Percentiles rank a stretch among this genome's conserved stretches.
phyloP scores from a whole-genome alignment of 1,139 yeast species.

The Suhomyces ambrosiae region DNA sequence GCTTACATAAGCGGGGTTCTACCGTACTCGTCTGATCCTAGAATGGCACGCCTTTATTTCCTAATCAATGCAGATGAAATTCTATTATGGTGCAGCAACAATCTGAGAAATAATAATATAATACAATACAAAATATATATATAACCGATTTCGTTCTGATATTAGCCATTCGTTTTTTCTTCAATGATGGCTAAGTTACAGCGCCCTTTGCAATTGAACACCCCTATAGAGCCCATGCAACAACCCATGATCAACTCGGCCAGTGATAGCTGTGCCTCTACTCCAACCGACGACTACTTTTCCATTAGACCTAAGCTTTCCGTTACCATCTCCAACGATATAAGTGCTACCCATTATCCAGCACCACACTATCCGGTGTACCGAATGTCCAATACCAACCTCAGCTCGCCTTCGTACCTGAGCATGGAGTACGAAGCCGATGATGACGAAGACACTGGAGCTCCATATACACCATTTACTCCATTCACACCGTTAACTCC shows the following conservation, averaged over 20 bases:
- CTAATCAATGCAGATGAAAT: slow-evolving; percentile 11
- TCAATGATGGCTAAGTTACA: slow-evolving; percentile 9
- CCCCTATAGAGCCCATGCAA: slow-evolving; percentile 7
- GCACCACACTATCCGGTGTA: slow-evolving; percentile 2
- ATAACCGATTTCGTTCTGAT: not conserved
- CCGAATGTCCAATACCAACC: slow-evolving; percentile 7
- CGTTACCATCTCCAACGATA: slow-evolving; percentile 16
- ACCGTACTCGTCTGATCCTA: slow-evolving; percentile 10
- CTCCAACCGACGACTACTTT: slow-evolving; percentile 18
- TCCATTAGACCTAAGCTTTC: slow-evolving; percentile 18
- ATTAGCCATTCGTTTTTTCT: not conserved
- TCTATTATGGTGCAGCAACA: slow-evolving; percentile 8
- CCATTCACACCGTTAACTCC: slow-evolving; percentile 18
- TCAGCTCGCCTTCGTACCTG: slow-evolving; percentile 14
- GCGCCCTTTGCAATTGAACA: slow-evolving; percentile 9
- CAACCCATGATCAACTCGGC: slow-evolving; percentile 3
- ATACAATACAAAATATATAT: not conserved
- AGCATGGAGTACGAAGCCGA: slow-evolving; percentile 12
- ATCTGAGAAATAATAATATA: not conserved
- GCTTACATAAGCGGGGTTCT: not conserved
- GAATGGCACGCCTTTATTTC: slow-evolving; percentile 8
- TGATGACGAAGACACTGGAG: slow-evolving; percentile 4
- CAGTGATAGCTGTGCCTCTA: slow-evolving; percentile 12
- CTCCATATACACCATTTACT: slow-evolving; percentile 15
- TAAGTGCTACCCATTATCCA: slow-evolving; percentile 11